These are phyloP conservation scores for Diaporthe sp. DNA, from an alignment of 2,329 filamentous ascomycete genomes.

Conservation along the genomic window DNA sequence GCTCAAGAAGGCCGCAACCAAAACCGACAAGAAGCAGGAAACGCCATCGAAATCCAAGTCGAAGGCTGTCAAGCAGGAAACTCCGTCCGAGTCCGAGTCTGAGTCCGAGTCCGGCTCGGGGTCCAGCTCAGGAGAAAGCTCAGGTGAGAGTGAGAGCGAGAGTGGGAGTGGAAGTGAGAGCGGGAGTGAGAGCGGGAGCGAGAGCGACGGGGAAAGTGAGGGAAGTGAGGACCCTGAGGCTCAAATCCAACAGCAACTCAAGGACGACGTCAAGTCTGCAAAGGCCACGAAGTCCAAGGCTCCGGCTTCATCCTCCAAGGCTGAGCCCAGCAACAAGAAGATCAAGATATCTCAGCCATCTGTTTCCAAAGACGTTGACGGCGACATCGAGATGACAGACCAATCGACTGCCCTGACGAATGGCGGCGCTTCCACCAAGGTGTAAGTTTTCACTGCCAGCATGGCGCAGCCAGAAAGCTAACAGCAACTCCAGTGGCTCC, in stretches of 20 bases:
- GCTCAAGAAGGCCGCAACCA: constrained; percentile 35
- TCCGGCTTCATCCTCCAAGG: background rate
- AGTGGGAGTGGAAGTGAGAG: constrained; percentile 35
- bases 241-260: constrained; percentile 32
- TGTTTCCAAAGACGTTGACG: constrained; percentile 24
- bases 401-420: constrained; percentile 48
- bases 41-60: constrained; percentile 21
- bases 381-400: constrained; percentile 42
- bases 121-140: constrained; percentile 33
- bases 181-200: constrained; percentile 30
- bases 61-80: constrained; percentile 26
- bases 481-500: constrained; percentile 42
- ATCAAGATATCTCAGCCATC: constrained; percentile 9
- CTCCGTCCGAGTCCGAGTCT: constrained; percentile 30
- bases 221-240: constrained; percentile 33
- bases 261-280: constrained; percentile 31
- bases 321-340: constrained; percentile 27
- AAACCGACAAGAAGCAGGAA: constrained; percentile 26
- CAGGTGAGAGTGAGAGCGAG: constrained; percentile 32
- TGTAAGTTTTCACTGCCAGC: constrained; percentile 19
- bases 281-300: constrained; percentile 26
- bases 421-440: constrained; percentile 27
- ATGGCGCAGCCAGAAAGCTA: constrained; percentile 1
- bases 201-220: constrained; percentile 35
- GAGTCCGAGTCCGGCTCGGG: constrained; percentile 14